Conservation (phyloP, 2,329 filamentous ascomycete genomes). For the Alternaria longipes region DNA sequence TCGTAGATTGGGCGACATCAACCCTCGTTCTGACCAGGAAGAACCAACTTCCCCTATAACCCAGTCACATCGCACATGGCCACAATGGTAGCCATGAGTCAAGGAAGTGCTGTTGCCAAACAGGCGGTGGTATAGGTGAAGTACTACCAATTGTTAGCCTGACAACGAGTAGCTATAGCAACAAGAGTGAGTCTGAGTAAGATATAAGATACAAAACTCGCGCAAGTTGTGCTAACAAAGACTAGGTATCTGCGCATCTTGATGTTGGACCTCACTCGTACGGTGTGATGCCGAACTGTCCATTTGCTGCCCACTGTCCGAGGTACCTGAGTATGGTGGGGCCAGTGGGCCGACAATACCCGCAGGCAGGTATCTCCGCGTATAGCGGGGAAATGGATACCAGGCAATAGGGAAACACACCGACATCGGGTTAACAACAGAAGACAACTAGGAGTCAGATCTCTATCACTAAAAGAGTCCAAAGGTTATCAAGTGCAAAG, state of each 20-base stretch:
- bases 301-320: background rate
- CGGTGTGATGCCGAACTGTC: background rate
- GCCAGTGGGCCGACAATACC: conserved; percentile 1
- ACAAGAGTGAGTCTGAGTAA: background rate
- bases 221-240: background rate
- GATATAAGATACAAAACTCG: background rate
- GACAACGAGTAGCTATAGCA: background rate
- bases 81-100: background rate
- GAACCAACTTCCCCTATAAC: background rate
- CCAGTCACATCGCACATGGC: background rate
- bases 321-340: background rate
- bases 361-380: conserved; percentile 1
- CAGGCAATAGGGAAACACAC: background rate
- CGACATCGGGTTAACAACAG: background rate
- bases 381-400: background rate
- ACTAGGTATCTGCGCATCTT: background rate
- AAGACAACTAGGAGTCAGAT: background rate
- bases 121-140: background rate
- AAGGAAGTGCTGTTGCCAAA: background rate
- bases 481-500: background rate
- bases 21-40: background rate
- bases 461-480: background rate
- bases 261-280: too few relatives aligned
- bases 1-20: conserved; percentile 3
- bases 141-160: background rate